phyloP scores from a whole-genome alignment of 2,329 filamentous ascomycete genomes.

The Aureobasidium namibiae region DNA sequence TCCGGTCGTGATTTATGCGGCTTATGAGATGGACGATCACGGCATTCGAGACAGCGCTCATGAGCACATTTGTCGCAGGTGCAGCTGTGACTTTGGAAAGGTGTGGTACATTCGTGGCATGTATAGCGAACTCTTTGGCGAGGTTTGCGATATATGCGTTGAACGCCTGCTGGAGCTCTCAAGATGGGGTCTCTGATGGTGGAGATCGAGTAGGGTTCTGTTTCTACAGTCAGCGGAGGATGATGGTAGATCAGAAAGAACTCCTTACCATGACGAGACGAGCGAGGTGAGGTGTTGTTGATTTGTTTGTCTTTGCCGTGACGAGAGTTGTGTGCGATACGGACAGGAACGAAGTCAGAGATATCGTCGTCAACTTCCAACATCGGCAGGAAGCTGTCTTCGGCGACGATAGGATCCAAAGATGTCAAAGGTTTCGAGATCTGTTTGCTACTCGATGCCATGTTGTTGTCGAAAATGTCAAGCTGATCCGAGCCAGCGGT shows the following conservation, averaged over 20 bases:
- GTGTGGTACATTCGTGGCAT: constrained; percentile 58
- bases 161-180: constrained; percentile 15
- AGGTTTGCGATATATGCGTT: constrained; percentile 36
- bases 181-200: constrained; percentile 5
- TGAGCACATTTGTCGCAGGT: constrained; percentile 54
- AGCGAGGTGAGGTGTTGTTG: background rate
- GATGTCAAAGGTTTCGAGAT: background rate
- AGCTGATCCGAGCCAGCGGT: background rate
- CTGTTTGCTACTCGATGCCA: background rate
- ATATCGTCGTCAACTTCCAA: constrained; percentile 5
- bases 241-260: background rate
- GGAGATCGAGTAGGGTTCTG: background rate
- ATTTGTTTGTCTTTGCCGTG: background rate
- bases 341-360: background rate
- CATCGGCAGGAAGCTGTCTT: background rate
- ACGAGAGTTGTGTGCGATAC: background rate
- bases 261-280: background rate
- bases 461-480: background rate
- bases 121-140: constrained; percentile 37
- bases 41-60: constrained; percentile 52
- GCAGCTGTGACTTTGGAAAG: constrained; percentile 43
- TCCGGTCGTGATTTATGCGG: background rate
- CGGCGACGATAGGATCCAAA: background rate
- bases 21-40: constrained; percentile 34
- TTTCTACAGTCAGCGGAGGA: background rate